A percentile compares a stretch with the other conserved stretches of the same genome.
These are phyloP conservation scores for Gnetum montanum DNA, from an alignment of 75 land plant species.

Conservation along the genomic window DNA sequence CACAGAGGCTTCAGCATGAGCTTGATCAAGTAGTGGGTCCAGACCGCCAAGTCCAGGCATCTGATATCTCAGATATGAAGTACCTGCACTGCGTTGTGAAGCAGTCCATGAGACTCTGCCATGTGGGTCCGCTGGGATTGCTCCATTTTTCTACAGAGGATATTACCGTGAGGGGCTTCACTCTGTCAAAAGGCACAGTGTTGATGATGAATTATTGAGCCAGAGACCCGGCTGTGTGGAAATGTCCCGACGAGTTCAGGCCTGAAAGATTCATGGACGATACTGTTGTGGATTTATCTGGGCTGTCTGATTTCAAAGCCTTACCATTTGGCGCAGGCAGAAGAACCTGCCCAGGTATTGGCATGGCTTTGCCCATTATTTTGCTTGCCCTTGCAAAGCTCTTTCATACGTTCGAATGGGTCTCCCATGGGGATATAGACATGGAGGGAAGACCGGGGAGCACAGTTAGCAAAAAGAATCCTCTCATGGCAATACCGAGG, in stretches of 20 bases:
- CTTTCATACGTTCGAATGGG: not conserved
- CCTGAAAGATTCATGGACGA: slow-evolving; percentile 4
- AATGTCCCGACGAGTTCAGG: not conserved
- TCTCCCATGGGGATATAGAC: too few relatives aligned
- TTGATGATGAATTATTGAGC: not conserved
- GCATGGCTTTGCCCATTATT: not conserved
- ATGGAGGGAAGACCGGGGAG: too few relatives aligned
- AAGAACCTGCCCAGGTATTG: not conserved
- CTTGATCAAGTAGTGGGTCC: not conserved
- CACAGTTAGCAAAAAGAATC: too few relatives aligned
- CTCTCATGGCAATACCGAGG: too few relatives aligned
- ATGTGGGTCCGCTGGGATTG: not conserved
- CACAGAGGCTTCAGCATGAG: not conserved
- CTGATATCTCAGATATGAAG: not conserved
- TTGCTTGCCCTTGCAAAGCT: not conserved
- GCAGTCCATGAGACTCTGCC: not conserved
- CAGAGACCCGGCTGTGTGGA: not conserved
- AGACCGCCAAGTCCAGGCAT: not conserved
- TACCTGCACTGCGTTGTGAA: slow-evolving; percentile 5
- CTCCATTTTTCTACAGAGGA: not conserved
- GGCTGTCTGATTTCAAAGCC: not conserved
- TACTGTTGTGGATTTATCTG: not conserved
- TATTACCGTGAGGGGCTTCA: not conserved
- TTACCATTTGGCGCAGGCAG: not conserved
- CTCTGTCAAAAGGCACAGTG: not conserved